Evolutionary conservation across 371 early-diverging fungal species (phyloP).

Genomic region (Circinella umbellata): DNA sequence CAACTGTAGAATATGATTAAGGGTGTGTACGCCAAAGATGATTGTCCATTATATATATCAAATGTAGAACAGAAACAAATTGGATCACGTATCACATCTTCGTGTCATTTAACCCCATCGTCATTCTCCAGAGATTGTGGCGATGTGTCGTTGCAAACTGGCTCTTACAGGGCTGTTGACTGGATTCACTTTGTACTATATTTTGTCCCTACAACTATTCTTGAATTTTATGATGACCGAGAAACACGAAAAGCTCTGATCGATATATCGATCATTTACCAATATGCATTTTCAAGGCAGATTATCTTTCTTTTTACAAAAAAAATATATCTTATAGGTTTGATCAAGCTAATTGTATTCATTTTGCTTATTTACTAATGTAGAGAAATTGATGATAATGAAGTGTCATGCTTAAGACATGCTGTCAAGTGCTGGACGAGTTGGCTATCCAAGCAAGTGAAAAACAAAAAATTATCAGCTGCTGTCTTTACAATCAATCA

Average conservation of each 20-base stretch:
- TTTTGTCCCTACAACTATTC: neutral
- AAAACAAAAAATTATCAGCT: neutral
- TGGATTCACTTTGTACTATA: slow-evolving; percentile 12
- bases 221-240: neutral
- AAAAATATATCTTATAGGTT: no score
- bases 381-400: neutral
- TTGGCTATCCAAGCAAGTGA: neutral
- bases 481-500: neutral
- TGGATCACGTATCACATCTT: neutral
- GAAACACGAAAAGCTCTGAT: neutral
- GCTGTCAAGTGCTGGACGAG: neutral
- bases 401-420: neutral
- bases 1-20: neutral
- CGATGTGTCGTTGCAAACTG: neutral
- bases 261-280: neutral
- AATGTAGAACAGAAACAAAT: neutral
- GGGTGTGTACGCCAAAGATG: neutral
- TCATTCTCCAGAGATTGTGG: neutral
- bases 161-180: slow-evolving; percentile 7
- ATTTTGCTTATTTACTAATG: no score
- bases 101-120: neutral
- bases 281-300: neutral
- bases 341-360: no score
- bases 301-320: no score
- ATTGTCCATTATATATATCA: neutral